phyloP scores from a whole-genome alignment of 257 asterid species.

The Solanum chilense region DNA sequence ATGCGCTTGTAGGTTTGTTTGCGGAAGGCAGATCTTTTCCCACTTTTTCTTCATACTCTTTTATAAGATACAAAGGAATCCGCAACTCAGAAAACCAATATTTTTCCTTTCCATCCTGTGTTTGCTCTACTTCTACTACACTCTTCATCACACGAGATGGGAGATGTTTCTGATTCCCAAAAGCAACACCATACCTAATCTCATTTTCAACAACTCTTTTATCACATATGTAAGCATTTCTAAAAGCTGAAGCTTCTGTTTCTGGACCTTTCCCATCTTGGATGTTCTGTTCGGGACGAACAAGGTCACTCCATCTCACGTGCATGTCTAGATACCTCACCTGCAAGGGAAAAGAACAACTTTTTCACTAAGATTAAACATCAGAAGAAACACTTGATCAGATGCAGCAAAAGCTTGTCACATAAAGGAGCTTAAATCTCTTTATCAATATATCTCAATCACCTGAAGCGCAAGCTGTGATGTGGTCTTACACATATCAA shows the following conservation, averaged over 20 bases:
- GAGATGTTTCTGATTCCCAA: constrained; percentile 74
- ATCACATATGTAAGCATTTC: constrained; percentile 58
- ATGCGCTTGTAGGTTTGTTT: constrained; percentile 18
- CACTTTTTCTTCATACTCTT: constrained; percentile 54
- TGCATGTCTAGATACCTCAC: constrained; percentile 65
- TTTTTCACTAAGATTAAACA: not conserved
- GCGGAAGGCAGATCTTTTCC: constrained; percentile 6
- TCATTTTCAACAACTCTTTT: constrained; percentile 40
- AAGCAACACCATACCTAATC: constrained; percentile 54
- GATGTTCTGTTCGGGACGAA: constrained; percentile 45
- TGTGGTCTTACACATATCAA: constrained; percentile 54
- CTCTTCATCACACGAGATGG: constrained; percentile 76
- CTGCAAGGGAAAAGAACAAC: constrained; percentile 24
- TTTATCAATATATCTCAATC: not conserved
- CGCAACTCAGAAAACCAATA: constrained; percentile 73
- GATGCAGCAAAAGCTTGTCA: not conserved
- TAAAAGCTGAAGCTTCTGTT: constrained; percentile 66
- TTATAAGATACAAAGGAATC: constrained; percentile 65
- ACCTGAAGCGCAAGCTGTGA: constrained; percentile 89
- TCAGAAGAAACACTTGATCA: not conserved
- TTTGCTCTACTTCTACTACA: constrained; percentile 45
- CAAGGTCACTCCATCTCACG: constrained; percentile 75
- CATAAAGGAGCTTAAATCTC: not conserved
- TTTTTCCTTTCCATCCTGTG: constrained; percentile 44
- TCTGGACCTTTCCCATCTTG: constrained; percentile 62